Conservation (phyloP, 441 rosid genomes). For the Bocquillonia castaneifolia region DNA sequence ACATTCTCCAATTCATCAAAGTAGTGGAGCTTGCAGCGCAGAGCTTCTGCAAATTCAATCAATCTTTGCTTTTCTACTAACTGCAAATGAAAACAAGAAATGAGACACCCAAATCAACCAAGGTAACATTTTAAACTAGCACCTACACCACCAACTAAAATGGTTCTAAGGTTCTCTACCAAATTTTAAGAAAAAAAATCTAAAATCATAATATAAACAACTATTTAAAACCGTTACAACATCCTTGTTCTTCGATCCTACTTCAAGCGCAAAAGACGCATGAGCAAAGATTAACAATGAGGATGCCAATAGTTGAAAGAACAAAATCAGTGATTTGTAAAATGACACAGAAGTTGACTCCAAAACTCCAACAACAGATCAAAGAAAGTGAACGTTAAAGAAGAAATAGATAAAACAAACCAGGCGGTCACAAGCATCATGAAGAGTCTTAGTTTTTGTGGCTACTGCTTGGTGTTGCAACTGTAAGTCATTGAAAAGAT, state of each 20-base stretch:
- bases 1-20: constrained; percentile 99
- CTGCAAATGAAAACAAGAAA: constrained; percentile 34
- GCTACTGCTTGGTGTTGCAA: constrained; percentile 91
- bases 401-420: constrained; percentile 36
- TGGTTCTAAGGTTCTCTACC: neutral
- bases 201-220: neutral
- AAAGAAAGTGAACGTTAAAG: neutral
- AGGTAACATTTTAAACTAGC: constrained; percentile 7
- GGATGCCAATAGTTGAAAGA: neutral
- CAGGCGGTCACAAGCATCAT: constrained; percentile 94
- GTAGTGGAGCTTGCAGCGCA: constrained; percentile 84
- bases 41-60: constrained; percentile 90
- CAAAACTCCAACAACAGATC: neutral
- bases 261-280: neutral
- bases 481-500: constrained; percentile 77
- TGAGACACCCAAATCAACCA: constrained; percentile 15
- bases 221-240: neutral
- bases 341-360: constrained; percentile 1
- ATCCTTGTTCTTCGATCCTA: neutral
- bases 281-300: neutral
- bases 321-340: neutral
- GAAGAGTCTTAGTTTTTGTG: constrained; percentile 96
- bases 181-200: constrained; percentile 1
- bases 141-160: constrained; percentile 7
- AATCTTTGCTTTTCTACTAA: constrained; percentile 85